Evolutionary conservation across 129 eudicot genomes (phyloP).

Genomic region (Cynara cardunculus): DNA sequence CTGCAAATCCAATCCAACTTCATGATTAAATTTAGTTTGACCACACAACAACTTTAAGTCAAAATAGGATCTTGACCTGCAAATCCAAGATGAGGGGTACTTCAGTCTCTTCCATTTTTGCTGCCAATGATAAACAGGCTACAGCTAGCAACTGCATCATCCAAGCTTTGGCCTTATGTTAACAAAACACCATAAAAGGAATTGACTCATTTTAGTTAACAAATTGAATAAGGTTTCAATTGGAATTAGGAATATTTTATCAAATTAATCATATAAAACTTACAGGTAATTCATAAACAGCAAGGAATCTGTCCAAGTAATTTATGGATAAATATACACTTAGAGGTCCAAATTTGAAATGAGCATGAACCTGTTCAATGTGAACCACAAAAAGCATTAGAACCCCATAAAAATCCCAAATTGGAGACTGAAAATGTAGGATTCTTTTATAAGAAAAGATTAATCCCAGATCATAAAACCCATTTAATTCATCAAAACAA

Average conservation of each 20-base stretch:
- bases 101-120: conserved; percentile 72
- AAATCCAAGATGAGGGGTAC: conserved; percentile 54
- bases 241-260: too few species aligned
- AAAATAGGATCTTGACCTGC: conserved; percentile 44
- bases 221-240: neutral
- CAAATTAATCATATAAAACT: conserved; percentile 24
- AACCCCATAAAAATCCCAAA: neutral
- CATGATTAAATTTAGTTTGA: conserved; percentile 7
- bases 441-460: neutral
- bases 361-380: conserved; percentile 45
- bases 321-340: conserved; percentile 50
- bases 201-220: neutral
- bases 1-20: conserved; percentile 31
- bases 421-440: neutral
- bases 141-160: conserved; percentile 81
- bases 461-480: neutral
- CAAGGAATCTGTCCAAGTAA: conserved; percentile 72
- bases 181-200: neutral
- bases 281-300: conserved; percentile 69
- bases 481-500: neutral
- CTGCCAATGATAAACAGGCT: conserved; percentile 60
- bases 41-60: conserved; percentile 12
- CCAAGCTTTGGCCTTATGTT: conserved; percentile 57
- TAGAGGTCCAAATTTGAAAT: conserved; percentile 57
- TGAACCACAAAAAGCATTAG: conserved; percentile 1